Evolutionary conservation across 768 basidiomycete species (phyloP), one percentile per base, ranked within the genome.

Genomic region (Ramaria rubella): DNA sequence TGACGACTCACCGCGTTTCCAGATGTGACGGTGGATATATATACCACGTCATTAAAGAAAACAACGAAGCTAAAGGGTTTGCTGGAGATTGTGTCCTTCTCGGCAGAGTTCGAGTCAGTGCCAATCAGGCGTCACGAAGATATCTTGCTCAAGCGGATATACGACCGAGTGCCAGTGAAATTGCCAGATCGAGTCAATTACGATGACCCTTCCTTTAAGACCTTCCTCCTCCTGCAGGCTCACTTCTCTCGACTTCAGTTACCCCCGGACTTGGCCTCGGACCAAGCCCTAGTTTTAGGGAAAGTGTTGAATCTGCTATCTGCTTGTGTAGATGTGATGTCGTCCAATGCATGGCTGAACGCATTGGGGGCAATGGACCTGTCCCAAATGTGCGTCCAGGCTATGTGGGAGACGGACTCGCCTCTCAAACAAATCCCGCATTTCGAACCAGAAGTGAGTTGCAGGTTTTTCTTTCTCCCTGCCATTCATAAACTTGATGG

Each of bases 311-410:
- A 93, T 65, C 71, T 95, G 17, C 77, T 96, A 15, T 92, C 92
- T 9, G 95, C 95, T 1, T 95, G 92, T 64, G 94, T 98, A 30
- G 94, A 97, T 66, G 95, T 98, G 57, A 94, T 98, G 92, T 94
- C 91, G 2, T 94, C 91, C 33, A 97, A 96, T 65, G 93, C 90
- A 1, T 95, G 88, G 88, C 70, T 98, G 64, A 94, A 85, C 65
- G 96, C 95, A 0, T 72, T 97, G 23, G 90, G 93, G 30, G 94
- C 94, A 0, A 98, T 98, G 96, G 95, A 99, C 70, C 72, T 98
- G 46, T 90, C 90, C 8, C 96, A 98, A 70, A 98, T 98, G 95
- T 94, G 92, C 70, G 91, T 97, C 4, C 96, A 98, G 69, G 93
- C 89, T 0, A 85, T 95, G 71, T 98, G 96, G 96, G 95, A 99